phyloP scores from a whole-genome alignment of 805 yeast genomes.

The Grigorovia humatica region DNA sequence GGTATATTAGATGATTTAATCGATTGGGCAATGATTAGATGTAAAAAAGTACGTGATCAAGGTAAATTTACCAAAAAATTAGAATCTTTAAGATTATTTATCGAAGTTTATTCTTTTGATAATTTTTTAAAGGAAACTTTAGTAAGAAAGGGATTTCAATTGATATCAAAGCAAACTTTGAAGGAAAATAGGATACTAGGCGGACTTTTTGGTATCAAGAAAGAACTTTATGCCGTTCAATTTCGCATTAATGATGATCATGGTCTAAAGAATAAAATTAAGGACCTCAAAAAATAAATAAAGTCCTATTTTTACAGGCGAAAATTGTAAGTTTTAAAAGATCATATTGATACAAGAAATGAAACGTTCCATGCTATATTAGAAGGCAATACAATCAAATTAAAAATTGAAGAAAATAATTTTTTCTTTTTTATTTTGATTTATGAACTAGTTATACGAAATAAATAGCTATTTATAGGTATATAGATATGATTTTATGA shows the following conservation, averaged over 20 bases:
- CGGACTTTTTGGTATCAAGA: conserved; percentile 24
- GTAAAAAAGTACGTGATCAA: conserved; percentile 32
- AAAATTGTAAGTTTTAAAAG: background rate
- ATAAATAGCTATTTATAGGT: too few species aligned
- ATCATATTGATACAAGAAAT: too few species aligned
- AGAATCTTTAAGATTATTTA: conserved; percentile 18
- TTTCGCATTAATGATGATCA: conserved; percentile 21
- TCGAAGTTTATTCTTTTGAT: conserved; percentile 48
- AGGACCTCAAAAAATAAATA: background rate
- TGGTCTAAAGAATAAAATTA: conserved; percentile 6
- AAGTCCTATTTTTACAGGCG: background rate
- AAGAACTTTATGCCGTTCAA: conserved; percentile 29
- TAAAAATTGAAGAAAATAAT: too few species aligned
- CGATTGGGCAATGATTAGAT: conserved; percentile 47
- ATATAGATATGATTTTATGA: too few species aligned
- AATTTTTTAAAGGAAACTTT: conserved; percentile 30
- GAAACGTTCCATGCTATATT: too few species aligned
- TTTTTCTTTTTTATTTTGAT: too few species aligned
- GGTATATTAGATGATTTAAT: conserved; percentile 56
- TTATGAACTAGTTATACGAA: too few species aligned
- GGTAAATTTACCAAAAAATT: conserved; percentile 23
- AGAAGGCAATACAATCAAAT: too few species aligned
- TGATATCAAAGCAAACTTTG: conserved; percentile 24
- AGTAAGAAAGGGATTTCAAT: conserved; percentile 34
- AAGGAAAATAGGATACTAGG: conserved; percentile 23